Percentiles rank a stretch among this genome's conserved stretches.
phyloP scores from a whole-genome alignment of 2,329 filamentous ascomycete species.

The Arthrinium phaeospermum region DNA sequence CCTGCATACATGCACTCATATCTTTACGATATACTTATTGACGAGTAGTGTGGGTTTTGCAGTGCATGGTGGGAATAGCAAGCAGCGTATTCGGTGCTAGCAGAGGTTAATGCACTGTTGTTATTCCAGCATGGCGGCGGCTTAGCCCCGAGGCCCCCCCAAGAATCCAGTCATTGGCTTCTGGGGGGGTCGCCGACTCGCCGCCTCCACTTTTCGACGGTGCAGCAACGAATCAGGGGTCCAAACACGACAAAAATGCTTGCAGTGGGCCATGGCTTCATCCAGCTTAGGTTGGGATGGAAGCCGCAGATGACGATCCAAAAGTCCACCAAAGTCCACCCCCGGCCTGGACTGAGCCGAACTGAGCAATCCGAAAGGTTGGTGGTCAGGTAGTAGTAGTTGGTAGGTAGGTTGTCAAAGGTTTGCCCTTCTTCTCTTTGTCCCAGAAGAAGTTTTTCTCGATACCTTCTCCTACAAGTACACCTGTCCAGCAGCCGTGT shows the following conservation, averaged over 20 bases:
- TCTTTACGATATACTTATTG: background rate
- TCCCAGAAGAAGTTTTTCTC: background rate
- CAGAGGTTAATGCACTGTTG: constrained; percentile 4
- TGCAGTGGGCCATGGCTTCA: background rate
- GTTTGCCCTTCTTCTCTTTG: background rate
- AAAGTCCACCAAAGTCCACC: background rate
- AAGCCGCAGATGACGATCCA: constrained; percentile 12
- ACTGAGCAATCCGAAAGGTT: background rate
- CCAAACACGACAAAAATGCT: background rate
- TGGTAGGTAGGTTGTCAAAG: background rate
- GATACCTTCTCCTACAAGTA: background rate
- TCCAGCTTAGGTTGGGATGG: background rate
- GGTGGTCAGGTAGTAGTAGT: background rate
- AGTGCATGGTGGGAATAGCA: background rate
- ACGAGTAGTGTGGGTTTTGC: background rate
- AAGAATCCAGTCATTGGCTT: background rate
- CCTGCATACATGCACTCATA: background rate
- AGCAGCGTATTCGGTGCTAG: constrained; percentile 15
- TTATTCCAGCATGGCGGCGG: constrained; percentile 3
- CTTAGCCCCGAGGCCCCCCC: background rate
- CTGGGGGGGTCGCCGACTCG: background rate
- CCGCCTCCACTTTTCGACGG: background rate
- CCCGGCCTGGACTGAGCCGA: background rate
- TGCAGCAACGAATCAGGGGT: constrained; percentile 1
- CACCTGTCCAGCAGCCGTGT: background rate